phyloP scores from a whole-genome alignment of 495 filamentous ascomycete genomes.

The Darksidea phi region DNA sequence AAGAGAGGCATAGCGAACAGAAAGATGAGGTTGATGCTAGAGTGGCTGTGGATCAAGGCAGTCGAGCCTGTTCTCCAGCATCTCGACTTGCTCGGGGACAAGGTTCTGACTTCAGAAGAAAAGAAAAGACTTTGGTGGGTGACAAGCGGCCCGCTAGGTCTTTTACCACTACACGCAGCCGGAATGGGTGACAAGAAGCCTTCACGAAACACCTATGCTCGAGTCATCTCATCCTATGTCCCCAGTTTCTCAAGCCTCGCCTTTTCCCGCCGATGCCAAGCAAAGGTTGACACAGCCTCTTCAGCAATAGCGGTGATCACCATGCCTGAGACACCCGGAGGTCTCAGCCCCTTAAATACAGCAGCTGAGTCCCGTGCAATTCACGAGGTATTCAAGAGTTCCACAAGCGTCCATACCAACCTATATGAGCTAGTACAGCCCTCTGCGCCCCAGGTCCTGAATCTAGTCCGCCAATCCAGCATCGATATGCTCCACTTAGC shows the following conservation, averaged over 20 bases:
- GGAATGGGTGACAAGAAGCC: neutral
- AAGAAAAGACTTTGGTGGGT: conserved; percentile 5
- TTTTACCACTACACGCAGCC: conserved; percentile 12
- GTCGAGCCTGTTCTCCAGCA: conserved; percentile 8
- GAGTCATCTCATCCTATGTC: conserved; percentile 7
- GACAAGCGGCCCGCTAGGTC: conserved; percentile 3
- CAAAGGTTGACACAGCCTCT: neutral
- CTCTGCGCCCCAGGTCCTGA: neutral
- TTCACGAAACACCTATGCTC: neutral
- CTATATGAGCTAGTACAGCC: conserved; percentile 7
- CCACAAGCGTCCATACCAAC: no score
- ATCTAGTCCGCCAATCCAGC: neutral
- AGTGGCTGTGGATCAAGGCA: conserved; percentile 10
- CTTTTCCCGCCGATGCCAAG: neutral
- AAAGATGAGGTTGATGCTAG: neutral
- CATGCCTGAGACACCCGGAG: conserved; percentile 14
- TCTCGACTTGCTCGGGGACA: neutral
- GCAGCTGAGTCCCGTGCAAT: neutral
- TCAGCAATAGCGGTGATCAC: neutral
- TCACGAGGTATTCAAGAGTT: no score
- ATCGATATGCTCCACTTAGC: conserved; percentile 10
- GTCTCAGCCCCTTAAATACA: neutral
- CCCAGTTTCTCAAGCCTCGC: conserved; percentile 1
- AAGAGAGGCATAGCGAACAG: conserved; percentile 1
- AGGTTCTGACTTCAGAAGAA: neutral